phyloP scores from a whole-genome alignment of 192 early-diverging fungal species.

The Mortierella antarctica region DNA sequence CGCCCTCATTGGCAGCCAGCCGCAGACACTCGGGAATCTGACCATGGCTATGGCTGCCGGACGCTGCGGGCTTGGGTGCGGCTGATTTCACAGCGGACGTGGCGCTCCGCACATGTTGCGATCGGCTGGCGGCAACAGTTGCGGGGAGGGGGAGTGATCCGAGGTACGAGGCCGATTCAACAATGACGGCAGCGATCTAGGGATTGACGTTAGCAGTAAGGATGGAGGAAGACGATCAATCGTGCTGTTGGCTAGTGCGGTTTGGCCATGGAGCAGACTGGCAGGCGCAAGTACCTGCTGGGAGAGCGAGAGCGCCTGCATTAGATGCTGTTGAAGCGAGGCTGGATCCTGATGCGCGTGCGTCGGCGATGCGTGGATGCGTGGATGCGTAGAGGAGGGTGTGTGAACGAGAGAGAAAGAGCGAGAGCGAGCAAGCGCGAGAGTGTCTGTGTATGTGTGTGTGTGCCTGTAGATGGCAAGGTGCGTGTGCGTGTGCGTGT shows the following conservation, averaged over 20 bases:
- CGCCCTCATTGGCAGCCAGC: slow-evolving; percentile 24
- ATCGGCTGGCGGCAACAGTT: slow-evolving; percentile 9
- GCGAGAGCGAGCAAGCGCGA: not conserved
- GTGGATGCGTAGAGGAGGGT: not conserved
- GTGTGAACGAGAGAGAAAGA: not conserved
- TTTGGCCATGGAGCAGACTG: not conserved
- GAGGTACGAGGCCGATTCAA: slow-evolving; percentile 36
- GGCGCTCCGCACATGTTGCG: slow-evolving; percentile 21
- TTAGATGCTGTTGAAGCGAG: slow-evolving; percentile 2
- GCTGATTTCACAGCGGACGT: slow-evolving; percentile 15
- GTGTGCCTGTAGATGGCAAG: too few species aligned
- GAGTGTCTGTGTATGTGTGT: too few species aligned
- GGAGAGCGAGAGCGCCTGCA: slow-evolving; percentile 40
- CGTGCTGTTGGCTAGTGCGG: not conserved
- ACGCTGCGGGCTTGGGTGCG: not conserved
- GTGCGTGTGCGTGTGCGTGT: too few species aligned
- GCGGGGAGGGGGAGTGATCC: slow-evolving; percentile 23
- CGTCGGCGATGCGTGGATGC: not conserved
- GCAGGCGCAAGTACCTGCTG: slow-evolving; percentile 21
- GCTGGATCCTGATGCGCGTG: not conserved
- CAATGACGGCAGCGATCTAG: slow-evolving; percentile 35
- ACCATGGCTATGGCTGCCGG: not conserved
- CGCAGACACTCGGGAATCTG: slow-evolving; percentile 46
- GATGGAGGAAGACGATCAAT: not conserved
- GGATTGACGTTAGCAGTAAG: not conserved